Evolutionary conservation across 192 early-diverging fungal species (phyloP), one percentile per base, ranked within the genome.

Genomic region (Dimargaris cristalligena): DNA sequence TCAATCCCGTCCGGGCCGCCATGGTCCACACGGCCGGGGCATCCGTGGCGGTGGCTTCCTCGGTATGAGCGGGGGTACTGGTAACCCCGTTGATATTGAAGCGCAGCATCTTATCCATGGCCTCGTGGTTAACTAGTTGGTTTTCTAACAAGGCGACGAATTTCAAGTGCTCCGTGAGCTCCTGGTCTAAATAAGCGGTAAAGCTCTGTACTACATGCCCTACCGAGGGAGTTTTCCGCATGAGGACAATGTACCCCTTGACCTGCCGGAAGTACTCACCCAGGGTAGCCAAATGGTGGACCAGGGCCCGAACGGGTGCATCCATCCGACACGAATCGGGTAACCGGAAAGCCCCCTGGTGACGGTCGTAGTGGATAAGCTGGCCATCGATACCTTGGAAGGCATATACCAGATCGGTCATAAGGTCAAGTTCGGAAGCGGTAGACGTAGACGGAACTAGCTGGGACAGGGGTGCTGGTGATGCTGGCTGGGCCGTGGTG

Each of bases 361-460:
- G 59, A 10, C 60, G 23, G 57, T 84, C 78, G 61, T 77, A 91
- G 54, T 78, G 79, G 20, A 95, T 73, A 61, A 81, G 84, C 56
- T 78, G 78, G 31, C 94, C 94, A 67, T 95, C 85, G 51, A 98
- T 87, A 0, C 89, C 94, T 67, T 98, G 94, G 69, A 95, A 86
- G 20, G 93, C 78, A 65, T 82, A 98, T 4, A 98, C 76, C 50
- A 94, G 67, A 61, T 98, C 94, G 3, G 82, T 80, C 30, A 98
- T 65, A 41, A 92, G 69, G 2, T 70, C 70, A 2, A 72, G 66
- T 61, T 89, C 88, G 18, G 74, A 57, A 11, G 81, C 66, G 32
- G 79, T 63, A 66, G 52, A 66, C 71, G 52, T 62, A 68, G 16
- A 63, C 62, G 0, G 70, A 2, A 52, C 26, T 14, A 8, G 14